A percentile compares a stretch with the other conserved stretches of the same genome.
phyloP scores from a whole-genome alignment of 83 land plant species.

The Thuja plicata region DNA sequence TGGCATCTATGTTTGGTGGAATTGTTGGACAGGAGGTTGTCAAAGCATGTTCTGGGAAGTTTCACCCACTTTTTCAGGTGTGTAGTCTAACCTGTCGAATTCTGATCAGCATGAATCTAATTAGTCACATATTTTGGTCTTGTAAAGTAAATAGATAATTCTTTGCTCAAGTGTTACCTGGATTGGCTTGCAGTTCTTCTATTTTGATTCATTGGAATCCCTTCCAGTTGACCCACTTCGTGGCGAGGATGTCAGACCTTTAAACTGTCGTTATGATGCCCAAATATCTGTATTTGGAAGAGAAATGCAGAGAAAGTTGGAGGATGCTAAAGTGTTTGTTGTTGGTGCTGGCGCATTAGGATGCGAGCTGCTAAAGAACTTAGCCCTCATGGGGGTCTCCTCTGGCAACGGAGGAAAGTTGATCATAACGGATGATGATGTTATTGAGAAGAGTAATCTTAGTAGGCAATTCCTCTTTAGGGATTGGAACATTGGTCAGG shows the following conservation, averaged over 20 bases:
- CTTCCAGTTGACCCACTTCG: conserved; percentile 67
- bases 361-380: conserved; percentile 90
- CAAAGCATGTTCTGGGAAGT: conserved; percentile 94
- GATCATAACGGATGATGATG: conserved; percentile 90
- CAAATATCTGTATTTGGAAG: conserved; percentile 91
- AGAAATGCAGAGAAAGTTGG: conserved; percentile 72
- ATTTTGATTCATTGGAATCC: conserved; percentile 88
- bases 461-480: conserved; percentile 94
- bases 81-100: neutral
- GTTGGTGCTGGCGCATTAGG: conserved; percentile 98
- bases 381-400: conserved; percentile 93
- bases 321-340: conserved; percentile 76
- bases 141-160: neutral
- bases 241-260: conserved; percentile 48
- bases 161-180: neutral
- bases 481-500: conserved; percentile 97
- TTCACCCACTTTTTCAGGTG: conserved; percentile 92
- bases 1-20: conserved; percentile 99
- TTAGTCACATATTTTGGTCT: neutral
- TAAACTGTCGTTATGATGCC: conserved; percentile 81
- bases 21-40: conserved; percentile 93
- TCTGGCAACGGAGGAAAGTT: conserved; percentile 79
- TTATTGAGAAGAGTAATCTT: conserved; percentile 94
- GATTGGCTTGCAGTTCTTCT: conserved; percentile 65
- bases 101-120: neutral